A percentile compares a stretch with the other conserved stretches of the same genome.
These are phyloP conservation scores for Priceomyces fermenticarens DNA, from an alignment of 805 yeast species.

Conservation along the genomic window DNA sequence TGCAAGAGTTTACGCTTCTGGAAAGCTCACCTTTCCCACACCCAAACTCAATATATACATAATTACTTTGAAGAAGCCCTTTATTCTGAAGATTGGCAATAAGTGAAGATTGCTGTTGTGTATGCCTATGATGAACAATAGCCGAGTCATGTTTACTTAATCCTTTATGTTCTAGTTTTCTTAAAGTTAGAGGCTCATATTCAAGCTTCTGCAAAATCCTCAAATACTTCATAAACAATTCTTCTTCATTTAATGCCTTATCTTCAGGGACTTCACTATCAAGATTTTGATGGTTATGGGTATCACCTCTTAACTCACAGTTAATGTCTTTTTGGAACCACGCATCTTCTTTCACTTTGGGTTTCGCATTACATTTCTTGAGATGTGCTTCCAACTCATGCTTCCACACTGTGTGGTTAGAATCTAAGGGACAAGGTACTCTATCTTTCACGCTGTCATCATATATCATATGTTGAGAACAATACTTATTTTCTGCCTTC, in stretches of 20 bases:
- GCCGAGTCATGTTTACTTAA: conserved; percentile 42
- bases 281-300: neutral
- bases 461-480: conserved; percentile 58
- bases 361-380: conserved; percentile 55
- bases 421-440: conserved; percentile 75
- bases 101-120: conserved; percentile 76
- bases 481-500: conserved; percentile 44
- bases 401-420: conserved; percentile 70
- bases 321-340: conserved; percentile 58
- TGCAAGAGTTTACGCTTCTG: conserved; percentile 51
- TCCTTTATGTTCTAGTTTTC: conserved; percentile 24
- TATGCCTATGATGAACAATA: conserved; percentile 66
- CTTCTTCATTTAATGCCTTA: conserved; percentile 1
- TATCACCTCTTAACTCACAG: conserved; percentile 11
- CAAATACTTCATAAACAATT: conserved; percentile 15
- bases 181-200: conserved; percentile 16
- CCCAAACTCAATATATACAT: conserved; percentile 72
- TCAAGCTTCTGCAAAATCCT: conserved; percentile 11
- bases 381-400: conserved; percentile 55
- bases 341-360: conserved; percentile 30
- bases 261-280: neutral
- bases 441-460: conserved; percentile 32
- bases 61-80: conserved; percentile 32
- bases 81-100: conserved; percentile 59
- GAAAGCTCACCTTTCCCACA: conserved; percentile 88